Percentiles rank a stretch among this genome's conserved stretches.
Evolutionary conservation across 169 alveolate species (phyloP).

Genomic region (Cytauxzoon felis): DNA sequence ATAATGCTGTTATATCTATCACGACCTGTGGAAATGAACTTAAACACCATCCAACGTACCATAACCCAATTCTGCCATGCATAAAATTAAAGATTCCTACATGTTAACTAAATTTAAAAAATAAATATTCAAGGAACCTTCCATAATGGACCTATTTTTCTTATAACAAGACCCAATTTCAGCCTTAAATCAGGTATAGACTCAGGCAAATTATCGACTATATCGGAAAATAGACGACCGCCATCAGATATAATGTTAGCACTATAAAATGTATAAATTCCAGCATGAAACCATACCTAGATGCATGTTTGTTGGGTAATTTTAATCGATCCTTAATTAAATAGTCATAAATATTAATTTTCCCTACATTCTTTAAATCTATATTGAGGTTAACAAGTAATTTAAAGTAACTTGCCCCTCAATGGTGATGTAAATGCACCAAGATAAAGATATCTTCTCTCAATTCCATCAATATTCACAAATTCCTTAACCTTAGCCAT

Average conservation of each 20-base stretch:
- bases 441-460: slow-evolving; percentile 7
- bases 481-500: slow-evolving; percentile 21
- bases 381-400: neutral
- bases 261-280: neutral
- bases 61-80: slow-evolving; percentile 17
- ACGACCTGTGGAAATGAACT: neutral
- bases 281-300: slow-evolving; percentile 16
- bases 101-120: neutral
- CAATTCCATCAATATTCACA: slow-evolving; percentile 1
- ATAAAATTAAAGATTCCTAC: slow-evolving; percentile 47
- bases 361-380: slow-evolving; percentile 8
- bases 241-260: slow-evolving; percentile 42
- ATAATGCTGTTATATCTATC: slow-evolving; percentile 7
- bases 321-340: slow-evolving; percentile 47
- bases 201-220: slow-evolving; percentile 9
- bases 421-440: slow-evolving; percentile 49
- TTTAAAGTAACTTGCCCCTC: slow-evolving; percentile 11
- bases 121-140: slow-evolving; percentile 25
- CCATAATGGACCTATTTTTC: slow-evolving; percentile 55
- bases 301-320: slow-evolving; percentile 51
- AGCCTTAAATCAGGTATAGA: slow-evolving; percentile 10
- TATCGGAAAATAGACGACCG: neutral
- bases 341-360: slow-evolving; percentile 22
- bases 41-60: neutral
- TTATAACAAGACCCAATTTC: slow-evolving; percentile 17